Conservation (phyloP, 1,284 basidiomycete species). For the Cryptococcus depauperatus region DNA sequence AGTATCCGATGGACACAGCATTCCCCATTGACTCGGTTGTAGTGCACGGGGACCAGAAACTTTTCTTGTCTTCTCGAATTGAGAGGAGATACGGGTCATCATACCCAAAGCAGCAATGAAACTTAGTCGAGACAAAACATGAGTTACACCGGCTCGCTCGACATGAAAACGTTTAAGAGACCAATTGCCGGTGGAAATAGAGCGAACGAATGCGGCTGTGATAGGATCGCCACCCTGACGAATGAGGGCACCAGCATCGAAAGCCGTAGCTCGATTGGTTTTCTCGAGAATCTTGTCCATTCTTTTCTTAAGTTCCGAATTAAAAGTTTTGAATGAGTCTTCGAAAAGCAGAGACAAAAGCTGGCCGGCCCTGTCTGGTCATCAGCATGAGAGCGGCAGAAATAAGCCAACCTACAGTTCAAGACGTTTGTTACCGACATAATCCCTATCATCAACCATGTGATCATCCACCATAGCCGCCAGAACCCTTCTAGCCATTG, state of each 20-base stretch:
- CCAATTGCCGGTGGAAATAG: slow-evolving; percentile 99
- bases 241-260: slow-evolving; percentile 72
- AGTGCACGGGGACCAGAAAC: slow-evolving; percentile 95
- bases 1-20: slow-evolving; percentile 96
- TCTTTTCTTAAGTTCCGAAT: slow-evolving; percentile 86
- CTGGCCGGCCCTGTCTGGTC: slow-evolving; percentile 71
- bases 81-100: slow-evolving; percentile 99
- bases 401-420: slow-evolving; percentile 65
- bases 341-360: slow-evolving; percentile 92
- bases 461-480: slow-evolving; percentile 95
- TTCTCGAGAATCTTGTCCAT: slow-evolving; percentile 99
- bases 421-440: slow-evolving; percentile 97
- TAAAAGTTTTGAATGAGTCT: slow-evolving; percentile 98
- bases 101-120: slow-evolving; percentile 98
- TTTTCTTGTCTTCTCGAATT: slow-evolving; percentile 99
- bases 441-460: slow-evolving; percentile 97
- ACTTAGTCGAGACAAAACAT: slow-evolving; percentile 87
- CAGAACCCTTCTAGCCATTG: slow-evolving; percentile 92
- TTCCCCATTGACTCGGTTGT: slow-evolving; percentile 98
- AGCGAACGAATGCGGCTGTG: slow-evolving; percentile 91
- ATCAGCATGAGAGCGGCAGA: neutral
- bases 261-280: slow-evolving; percentile 86
- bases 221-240: slow-evolving; percentile 62
- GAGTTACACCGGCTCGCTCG: slow-evolving; percentile 97
- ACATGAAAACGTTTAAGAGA: slow-evolving; percentile 99